Conservation (phyloP, 1,139 yeast species). For the Magnusiomyces sp. region DNA sequence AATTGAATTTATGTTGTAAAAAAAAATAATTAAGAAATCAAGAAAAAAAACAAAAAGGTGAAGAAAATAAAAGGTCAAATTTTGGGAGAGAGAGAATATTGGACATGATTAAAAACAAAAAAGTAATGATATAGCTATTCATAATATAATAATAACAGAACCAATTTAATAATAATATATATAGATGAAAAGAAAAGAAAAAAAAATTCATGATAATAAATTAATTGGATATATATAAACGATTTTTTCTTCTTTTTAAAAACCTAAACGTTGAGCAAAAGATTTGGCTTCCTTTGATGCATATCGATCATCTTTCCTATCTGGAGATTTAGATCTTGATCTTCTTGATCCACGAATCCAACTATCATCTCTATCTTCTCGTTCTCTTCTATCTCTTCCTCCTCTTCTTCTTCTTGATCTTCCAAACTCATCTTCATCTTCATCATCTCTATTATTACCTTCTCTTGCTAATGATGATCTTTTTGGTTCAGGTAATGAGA, state of each 20-base stretch:
- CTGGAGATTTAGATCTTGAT: slow-evolving; percentile 1
- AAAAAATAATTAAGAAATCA: background rate
- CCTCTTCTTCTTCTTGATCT: background rate
- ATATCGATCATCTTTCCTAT: too few relatives aligned
- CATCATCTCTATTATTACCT: background rate
- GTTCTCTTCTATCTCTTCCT: slow-evolving; percentile 2
- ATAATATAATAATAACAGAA: too few relatives aligned
- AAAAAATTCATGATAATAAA: background rate
- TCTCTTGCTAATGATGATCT: background rate
- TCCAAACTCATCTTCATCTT: background rate
- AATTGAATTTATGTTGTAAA: slow-evolving; percentile 71
- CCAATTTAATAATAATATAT: too few relatives aligned
- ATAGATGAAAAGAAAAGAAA: background rate
- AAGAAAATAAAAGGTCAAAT: background rate
- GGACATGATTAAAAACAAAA: too few relatives aligned
- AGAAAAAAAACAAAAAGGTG: background rate
- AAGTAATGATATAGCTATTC: too few relatives aligned
- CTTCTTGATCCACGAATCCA: slow-evolving; percentile 2
- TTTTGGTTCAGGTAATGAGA: background rate
- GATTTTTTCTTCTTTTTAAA: too few relatives aligned
- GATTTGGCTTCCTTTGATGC: too few relatives aligned
- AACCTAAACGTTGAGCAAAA: too few relatives aligned
- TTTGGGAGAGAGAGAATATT: too few relatives aligned
- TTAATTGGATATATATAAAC: too few relatives aligned
- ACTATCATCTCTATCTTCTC: background rate